Base-by-base conservation (phyloP, 1,139 yeast genomes). In the Yamadazyma diospyri region DNA sequence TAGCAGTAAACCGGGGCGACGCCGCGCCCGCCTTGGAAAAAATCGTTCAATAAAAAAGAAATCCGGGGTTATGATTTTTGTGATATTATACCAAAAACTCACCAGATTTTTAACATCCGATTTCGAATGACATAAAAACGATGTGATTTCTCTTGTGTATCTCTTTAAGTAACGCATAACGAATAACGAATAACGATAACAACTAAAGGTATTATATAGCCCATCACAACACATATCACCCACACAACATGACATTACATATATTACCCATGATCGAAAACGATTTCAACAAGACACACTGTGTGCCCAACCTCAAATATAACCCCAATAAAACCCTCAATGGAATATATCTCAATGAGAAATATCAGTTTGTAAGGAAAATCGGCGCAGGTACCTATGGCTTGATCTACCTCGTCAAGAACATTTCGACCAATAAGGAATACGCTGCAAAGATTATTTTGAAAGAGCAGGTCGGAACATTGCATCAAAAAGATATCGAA, bases 381-480 rank as follows among this genome's bases (percentile, higher is more conserved):
- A 71, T 86, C n/a, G 96, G 97, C 11, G 76, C 94, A 1, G 96
- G 97, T 24, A 88, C 95, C 15, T 87, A 83, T 51, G 96, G 96
- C 2, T 68, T 84, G 19, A 94, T 88, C 10, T 87, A 83, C 59
- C 67, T 76, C 12, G 89, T 87, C 6, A 61, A 69, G 44, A 82
- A 85, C 51, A 44, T 69, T 11, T 47, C 46, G 30, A 70, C 81
- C 0, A 69, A 72, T 19, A 54, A 64, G 33, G 57, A 64, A 19
- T 79, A 68, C 47, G 96, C 96, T 3, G 78, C 89, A 41, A 88
- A 88, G 57, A 78, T 81, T 39, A 69, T 86, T 6, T 67, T 83
- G 23, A 80, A 81, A 47, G 63, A 61, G 22, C 60, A 58, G 14
- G 35, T 32, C 14, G 43, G 46, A 19, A 46, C 45, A 15, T 40